Evolutionary conservation across 176 grass and related monocot species (phyloP).

Genomic region (Oryza meyeriana): DNA sequence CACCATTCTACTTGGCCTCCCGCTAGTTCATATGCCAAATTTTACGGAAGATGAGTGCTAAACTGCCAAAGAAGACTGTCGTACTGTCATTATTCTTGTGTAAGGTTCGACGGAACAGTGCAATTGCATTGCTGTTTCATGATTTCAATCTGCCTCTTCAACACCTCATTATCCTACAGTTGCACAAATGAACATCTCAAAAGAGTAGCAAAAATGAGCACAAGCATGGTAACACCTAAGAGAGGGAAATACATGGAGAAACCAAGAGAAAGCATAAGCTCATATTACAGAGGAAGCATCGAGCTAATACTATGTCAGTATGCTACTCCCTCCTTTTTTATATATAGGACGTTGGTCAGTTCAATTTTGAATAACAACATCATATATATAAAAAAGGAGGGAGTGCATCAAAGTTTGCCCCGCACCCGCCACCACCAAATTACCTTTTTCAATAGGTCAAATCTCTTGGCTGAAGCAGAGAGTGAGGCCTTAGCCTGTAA

Average conservation of each 20-base stretch:
- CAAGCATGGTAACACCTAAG: neutral
- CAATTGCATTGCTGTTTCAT: slow-evolving; percentile 47
- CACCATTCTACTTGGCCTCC: neutral
- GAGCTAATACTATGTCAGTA: neutral
- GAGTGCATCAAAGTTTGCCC: neutral
- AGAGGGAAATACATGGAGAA: neutral
- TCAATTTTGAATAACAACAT: too few relatives aligned
- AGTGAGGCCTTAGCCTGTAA: slow-evolving; percentile 62
- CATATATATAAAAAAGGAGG: too few relatives aligned
- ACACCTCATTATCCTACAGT: slow-evolving; percentile 50
- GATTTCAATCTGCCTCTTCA: slow-evolving; percentile 56
- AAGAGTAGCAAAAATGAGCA: neutral
- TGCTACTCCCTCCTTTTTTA: too few relatives aligned
- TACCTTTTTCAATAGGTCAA: slow-evolving; percentile 65
- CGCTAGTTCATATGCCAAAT: neutral
- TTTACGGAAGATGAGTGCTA: neutral
- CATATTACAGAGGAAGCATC: neutral
- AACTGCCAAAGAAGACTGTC: neutral
- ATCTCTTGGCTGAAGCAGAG: slow-evolving; percentile 40
- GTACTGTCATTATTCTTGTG: neutral
- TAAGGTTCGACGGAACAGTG: slow-evolving; percentile 14
- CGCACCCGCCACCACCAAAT: too few relatives aligned
- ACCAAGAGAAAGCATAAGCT: neutral
- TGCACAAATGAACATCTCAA: neutral
- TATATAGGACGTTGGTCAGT: too few relatives aligned